These are phyloP conservation scores for Chaetoscypha palmicola DNA, from an alignment of 2,329 filamentous ascomycete genomes.

Conservation along the genomic window DNA sequence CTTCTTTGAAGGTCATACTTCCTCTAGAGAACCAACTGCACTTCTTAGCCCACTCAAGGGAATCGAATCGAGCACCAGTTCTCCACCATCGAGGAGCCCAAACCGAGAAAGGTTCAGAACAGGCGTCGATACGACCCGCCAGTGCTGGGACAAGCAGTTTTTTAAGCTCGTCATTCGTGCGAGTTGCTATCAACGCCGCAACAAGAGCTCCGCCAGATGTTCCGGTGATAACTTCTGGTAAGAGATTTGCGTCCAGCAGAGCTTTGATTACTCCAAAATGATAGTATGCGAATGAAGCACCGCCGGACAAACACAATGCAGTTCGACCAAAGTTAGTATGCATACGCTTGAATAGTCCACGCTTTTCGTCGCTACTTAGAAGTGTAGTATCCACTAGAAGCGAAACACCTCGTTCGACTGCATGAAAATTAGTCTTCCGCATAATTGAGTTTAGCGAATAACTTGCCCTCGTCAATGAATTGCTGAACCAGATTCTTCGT, in stretches of 20 bases:
- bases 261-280: conserved; percentile 92
- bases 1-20: conserved; percentile 89
- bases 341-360: conserved; percentile 76
- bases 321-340: conserved; percentile 89
- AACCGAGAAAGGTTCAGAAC: conserved; percentile 65
- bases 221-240: conserved; percentile 92
- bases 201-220: conserved; percentile 92
- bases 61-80: conserved; percentile 91
- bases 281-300: conserved; percentile 92
- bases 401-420: conserved; percentile 58
- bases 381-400: conserved; percentile 63
- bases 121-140: conserved; percentile 78
- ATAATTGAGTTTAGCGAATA: conserved; percentile 13
- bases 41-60: conserved; percentile 79
- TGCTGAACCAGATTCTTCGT: conserved; percentile 93
- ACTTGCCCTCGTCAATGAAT: conserved; percentile 73
- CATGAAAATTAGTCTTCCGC: conserved; percentile 7
- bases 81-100: conserved; percentile 85
- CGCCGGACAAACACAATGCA: conserved; percentile 86
- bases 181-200: conserved; percentile 77
- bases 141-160: conserved; percentile 78
- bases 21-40: conserved; percentile 87
- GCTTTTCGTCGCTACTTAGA: conserved; percentile 66
- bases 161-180: conserved; percentile 87
- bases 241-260: conserved; percentile 72